A percentile compares a stretch with the other conserved stretches of the same genome.
Conservation (phyloP, 1,139 yeast genomes). For the Saccharomyces uvarum region DNA sequence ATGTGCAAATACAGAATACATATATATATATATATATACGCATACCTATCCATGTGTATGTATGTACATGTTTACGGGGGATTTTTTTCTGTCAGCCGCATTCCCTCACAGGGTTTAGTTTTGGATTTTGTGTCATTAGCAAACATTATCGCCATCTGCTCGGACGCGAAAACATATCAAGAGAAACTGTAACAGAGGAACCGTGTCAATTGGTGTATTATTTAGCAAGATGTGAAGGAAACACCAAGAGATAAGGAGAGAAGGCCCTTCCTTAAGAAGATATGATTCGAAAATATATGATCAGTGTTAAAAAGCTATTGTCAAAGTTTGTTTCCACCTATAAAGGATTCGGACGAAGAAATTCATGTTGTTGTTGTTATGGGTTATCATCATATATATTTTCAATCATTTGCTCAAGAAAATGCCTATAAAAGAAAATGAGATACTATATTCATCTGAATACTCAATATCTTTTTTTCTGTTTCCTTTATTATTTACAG, state of each 20-base stretch:
- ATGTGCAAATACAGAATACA: background rate
- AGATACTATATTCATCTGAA: background rate
- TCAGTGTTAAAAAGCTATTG: slow-evolving; percentile 31
- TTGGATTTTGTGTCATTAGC: background rate
- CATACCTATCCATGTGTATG: no score
- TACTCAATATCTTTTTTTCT: background rate
- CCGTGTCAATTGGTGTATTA: no score
- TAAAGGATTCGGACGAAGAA: slow-evolving; percentile 38
- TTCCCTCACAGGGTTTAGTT: background rate
- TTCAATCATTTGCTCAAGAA: background rate
- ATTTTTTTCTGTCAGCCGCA: background rate
- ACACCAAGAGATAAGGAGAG: no score
- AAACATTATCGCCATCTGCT: background rate
- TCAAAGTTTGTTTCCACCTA: slow-evolving; percentile 35
- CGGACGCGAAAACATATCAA: background rate
- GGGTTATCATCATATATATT: slow-evolving; percentile 34
- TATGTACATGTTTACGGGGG: background rate
- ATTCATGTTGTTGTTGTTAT: slow-evolving; percentile 40
- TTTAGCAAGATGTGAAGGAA: no score
- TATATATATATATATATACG: no score
- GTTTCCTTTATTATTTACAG: background rate
- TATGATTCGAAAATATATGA: slow-evolving; percentile 3
- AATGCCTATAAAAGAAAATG: background rate
- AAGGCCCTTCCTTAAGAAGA: no score
- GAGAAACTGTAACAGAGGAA: background rate